These are phyloP conservation scores for Neurospora crassa DNA, from an alignment of 2,329 filamentous ascomycete species.

Conservation along the genomic window DNA sequence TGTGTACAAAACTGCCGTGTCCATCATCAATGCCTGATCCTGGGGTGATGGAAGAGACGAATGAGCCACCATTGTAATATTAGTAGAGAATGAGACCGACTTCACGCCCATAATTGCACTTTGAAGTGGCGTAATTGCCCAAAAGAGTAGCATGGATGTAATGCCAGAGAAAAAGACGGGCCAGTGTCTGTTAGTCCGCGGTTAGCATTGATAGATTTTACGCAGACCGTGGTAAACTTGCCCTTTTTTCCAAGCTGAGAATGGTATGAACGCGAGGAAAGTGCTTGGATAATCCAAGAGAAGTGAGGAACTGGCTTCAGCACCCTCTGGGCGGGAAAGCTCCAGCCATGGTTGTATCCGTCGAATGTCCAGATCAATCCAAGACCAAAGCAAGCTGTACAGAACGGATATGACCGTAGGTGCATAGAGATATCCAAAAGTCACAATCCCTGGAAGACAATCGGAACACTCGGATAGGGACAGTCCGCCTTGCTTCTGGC, in stretches of 20 bases:
- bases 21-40: conserved; percentile 22
- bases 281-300: conserved; percentile 42
- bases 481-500: conserved; percentile 31
- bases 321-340: conserved; percentile 36
- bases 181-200: too few species aligned
- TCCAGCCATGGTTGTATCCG: conserved; percentile 52
- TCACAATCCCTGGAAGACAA: conserved; percentile 26
- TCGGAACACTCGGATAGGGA: conserved; percentile 17
- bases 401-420: conserved; percentile 45
- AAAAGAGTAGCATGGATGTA: background rate
- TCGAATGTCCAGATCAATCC: conserved; percentile 50
- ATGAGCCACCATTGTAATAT: conserved; percentile 38
- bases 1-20: conserved; percentile 30
- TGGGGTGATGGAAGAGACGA: conserved; percentile 47
- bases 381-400: conserved; percentile 48
- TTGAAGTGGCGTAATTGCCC: background rate
- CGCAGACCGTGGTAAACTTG: too few species aligned
- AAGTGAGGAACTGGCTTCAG: conserved; percentile 33
- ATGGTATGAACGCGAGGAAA: conserved; percentile 25
- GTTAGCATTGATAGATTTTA: too few species aligned
- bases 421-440: conserved; percentile 37
- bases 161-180: background rate
- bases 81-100: conserved; percentile 33
- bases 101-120: background rate
- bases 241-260: conserved; percentile 22